Conservation (phyloP, 352 stramenopile species). For the Globisporangium sylvaticum region DNA sequence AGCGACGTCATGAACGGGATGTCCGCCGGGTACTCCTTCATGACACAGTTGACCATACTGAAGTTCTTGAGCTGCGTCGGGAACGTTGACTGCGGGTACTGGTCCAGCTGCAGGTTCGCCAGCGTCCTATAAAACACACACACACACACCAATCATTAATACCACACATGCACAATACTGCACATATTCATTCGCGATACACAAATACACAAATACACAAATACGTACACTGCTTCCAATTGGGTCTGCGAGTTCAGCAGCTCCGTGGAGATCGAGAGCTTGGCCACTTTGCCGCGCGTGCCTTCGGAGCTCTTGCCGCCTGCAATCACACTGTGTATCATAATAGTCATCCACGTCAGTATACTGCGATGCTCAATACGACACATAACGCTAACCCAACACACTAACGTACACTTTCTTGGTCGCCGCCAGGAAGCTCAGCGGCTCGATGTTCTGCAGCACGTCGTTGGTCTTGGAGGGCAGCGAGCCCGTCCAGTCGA, state of each 20-base stretch:
- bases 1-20: constrained; percentile 47
- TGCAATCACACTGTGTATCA: constrained; percentile 45
- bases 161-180: background rate
- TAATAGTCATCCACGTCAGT: too few relatives aligned
- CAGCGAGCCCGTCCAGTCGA: constrained; percentile 23
- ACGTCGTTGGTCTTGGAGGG: constrained; percentile 34
- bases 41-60: constrained; percentile 54
- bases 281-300: constrained; percentile 38
- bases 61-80: constrained; percentile 44
- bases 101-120: constrained; percentile 46
- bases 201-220: background rate
- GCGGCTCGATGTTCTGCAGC: constrained; percentile 27
- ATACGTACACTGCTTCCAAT: constrained; percentile 39
- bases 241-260: constrained; percentile 33
- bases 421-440: constrained; percentile 27
- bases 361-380: background rate
- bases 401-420: constrained; percentile 24
- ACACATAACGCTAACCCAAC: background rate
- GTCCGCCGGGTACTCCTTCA: constrained; percentile 50
- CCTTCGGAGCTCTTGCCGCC: constrained; percentile 41
- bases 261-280: constrained; percentile 28
- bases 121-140: constrained; percentile 28
- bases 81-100: constrained; percentile 45
- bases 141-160: constrained; percentile 16
- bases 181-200: background rate